Base-by-base conservation (phyloP, 768 basidiomycete species). In the Kondoa malvinella region DNA sequence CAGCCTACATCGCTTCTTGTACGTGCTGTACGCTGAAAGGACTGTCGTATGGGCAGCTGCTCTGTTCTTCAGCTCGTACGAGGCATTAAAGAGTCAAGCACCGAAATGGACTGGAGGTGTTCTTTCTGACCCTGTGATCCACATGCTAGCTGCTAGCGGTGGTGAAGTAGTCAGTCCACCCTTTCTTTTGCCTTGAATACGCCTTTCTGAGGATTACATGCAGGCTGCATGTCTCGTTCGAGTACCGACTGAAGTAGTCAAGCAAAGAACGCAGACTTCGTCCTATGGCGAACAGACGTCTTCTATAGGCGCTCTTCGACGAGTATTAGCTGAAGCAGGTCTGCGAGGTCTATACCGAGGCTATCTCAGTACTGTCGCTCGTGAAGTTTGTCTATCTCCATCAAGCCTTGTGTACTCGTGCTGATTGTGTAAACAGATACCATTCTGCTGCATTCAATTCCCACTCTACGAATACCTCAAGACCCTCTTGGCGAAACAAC, bases 241-340 rank as follows among this genome's bases (percentile, higher is more conserved):
- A 61, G 92, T 97, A 1, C 92, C 92, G 0, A 95, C 92, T 0
- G 94, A 96, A 76, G 87, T 97, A 32, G 87, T 96, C 78, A 97
- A 97, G 77, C 92, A 89, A 12, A 83, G 92, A 1, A 86, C 84
- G 68, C 94, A 96, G 75, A 91, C 91, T 0, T 86, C 86, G 21
- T 83, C 82, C 12, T 92, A 92, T 72, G 84, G 84, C 4, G 69
- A 73, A 0, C 75, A 73, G 8, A 73, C 70, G 57, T 67, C 67
- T 34, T 77, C 74, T 67, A 72, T 76, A 58, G 68, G 73, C 65
- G 77, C 74, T 25, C 77, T 73, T 26, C 73, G 75, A 61, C 71
- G 67, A 27, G 78, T 79, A 8, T 73, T 78, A 67, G 76, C 78
- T 8, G 81, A 80, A 17, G 84, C 87, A 64, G 91, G 92, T 1